Percentiles rank a stretch among this genome's conserved stretches.
phyloP scores from a whole-genome alignment of 2,329 filamentous ascomycete species.

The Knoxdaviesia proteae region DNA sequence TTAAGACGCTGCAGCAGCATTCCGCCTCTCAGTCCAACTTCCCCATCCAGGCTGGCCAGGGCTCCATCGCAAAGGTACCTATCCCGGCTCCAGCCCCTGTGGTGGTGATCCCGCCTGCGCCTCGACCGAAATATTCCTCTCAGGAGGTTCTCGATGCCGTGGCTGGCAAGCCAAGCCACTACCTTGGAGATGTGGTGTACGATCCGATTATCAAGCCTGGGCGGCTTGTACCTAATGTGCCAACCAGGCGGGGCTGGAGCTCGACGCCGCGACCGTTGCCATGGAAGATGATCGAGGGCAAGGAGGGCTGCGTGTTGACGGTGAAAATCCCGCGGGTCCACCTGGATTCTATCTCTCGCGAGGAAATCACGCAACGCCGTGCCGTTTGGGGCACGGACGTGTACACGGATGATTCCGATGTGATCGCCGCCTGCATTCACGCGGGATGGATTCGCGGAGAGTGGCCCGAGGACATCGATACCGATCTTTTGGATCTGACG shows the following conservation, averaged over 20 bases:
- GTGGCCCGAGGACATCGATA: conserved; percentile 61
- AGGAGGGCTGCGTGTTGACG: conserved; percentile 78
- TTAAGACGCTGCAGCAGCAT: too few relatives aligned
- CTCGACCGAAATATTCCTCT: conserved; percentile 46
- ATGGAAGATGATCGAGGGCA: conserved; percentile 45
- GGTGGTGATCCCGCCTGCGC: conserved; percentile 31
- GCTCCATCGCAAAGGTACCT: conserved; percentile 3
- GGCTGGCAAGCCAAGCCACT: conserved; percentile 47
- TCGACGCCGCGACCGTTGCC: conserved; percentile 54
- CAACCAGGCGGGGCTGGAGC: conserved; percentile 21
- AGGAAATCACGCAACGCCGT: conserved; percentile 63
- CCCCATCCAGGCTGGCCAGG: conserved; percentile 5
- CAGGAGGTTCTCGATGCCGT: conserved; percentile 53
- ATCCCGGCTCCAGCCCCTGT: conserved; percentile 16
- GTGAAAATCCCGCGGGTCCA: conserved; percentile 70
- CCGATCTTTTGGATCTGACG: conserved; percentile 40
- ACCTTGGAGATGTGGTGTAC: conserved; percentile 74
- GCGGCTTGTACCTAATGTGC: conserved; percentile 20
- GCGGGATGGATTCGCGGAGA: conserved; percentile 80
- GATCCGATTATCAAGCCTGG: conserved; percentile 40
- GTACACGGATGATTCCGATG: conserved; percentile 90
- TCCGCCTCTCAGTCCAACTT: too few relatives aligned
- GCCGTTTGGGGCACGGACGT: conserved; percentile 86
- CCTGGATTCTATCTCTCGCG: conserved; percentile 45
- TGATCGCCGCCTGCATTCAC: conserved; percentile 82